Evolutionary conservation across 2,329 filamentous ascomycete genomes (phyloP), one percentile per base, ranked within the genome.

Genomic region (Stachybotrys elegans): DNA sequence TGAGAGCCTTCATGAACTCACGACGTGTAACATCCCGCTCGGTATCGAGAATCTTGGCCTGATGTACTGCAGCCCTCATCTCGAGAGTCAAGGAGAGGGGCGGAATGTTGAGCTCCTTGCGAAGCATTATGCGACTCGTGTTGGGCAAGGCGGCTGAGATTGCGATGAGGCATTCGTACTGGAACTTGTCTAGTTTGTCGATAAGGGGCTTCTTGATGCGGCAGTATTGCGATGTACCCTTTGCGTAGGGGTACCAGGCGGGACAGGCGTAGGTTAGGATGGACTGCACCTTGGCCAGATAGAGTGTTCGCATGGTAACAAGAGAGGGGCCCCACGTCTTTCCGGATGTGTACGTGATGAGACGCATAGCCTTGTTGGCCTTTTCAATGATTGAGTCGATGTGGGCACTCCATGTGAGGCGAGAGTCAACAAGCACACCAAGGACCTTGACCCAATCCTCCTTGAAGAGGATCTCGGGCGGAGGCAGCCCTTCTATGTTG

Each of bases 81-180:
- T 13, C 29, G 11, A 32, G 29, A 13, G 14, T 13, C 11, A n/a
- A 13, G 29, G 29, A 32, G 35, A 49, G 29, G 23, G 36, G 41
- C 23, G 45, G 36, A 29, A 49, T 17, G 29, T 43, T 20, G 21
- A 49, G 22, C 14, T 49, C 47, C 17, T 49, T 49, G 27, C 41
- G 38, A 1, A 49, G 29, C 3, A 48, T 6, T 11, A 25, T 16
- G 13, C 34, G 4, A 14, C 17, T 23, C 2, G 47, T 48, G 3
- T 3, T 16, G 17, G 14, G 5, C 9, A 49, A 36, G 7, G 42
- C 42, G 1, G 42, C 45, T 4, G 47, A 44, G 9, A 49, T 16
- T 16, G 19, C 20, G 11, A 23, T n/a, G 17, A 49, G 45, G 16
- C 45, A 49, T 12, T 17, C 14, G 2, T 29, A 19, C 6, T 49